These are phyloP conservation scores for Murraya paniculata DNA, from an alignment of 345 rosid genomes.

Conservation along the genomic window DNA sequence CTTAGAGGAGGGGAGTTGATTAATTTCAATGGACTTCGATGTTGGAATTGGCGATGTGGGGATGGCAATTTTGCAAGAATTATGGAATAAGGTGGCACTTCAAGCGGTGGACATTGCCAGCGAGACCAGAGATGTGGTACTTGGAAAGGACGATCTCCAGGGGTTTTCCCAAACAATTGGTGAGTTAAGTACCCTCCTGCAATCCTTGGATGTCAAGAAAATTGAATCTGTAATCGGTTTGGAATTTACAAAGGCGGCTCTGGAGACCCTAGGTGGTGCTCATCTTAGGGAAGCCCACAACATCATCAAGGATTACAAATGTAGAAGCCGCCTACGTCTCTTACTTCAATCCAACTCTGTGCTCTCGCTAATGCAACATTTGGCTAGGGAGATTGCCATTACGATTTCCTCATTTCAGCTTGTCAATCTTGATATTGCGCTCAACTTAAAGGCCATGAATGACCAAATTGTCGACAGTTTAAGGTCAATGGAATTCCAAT, in stretches of 20 bases:
- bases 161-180: constrained; percentile 33
- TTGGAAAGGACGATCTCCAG: constrained; percentile 35
- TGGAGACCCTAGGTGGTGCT: constrained; percentile 26
- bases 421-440: constrained; percentile 36
- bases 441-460: constrained; percentile 31
- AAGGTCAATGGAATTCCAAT: constrained; percentile 33
- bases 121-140: constrained; percentile 36
- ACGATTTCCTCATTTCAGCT: constrained; percentile 44
- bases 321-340: constrained; percentile 36
- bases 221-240: constrained; percentile 36
- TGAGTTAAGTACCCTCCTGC: constrained; percentile 29
- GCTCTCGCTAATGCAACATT: constrained; percentile 28
- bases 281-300: constrained; percentile 29
- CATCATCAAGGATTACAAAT: constrained; percentile 35
- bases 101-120: constrained; percentile 28
- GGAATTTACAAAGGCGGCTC: constrained; percentile 23
- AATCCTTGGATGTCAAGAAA: constrained; percentile 28
- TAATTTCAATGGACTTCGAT: constrained; percentile 2
- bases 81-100: constrained; percentile 36
- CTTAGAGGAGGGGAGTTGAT: neutral
- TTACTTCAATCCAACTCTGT: constrained; percentile 31
- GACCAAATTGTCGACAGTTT: constrained; percentile 22
- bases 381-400: constrained; percentile 42
- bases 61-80: constrained; percentile 35
- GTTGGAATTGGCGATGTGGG: constrained; percentile 33